Evolutionary conservation across 768 basidiomycete species (phyloP).

Genomic region (Tephrocybe rancida): DNA sequence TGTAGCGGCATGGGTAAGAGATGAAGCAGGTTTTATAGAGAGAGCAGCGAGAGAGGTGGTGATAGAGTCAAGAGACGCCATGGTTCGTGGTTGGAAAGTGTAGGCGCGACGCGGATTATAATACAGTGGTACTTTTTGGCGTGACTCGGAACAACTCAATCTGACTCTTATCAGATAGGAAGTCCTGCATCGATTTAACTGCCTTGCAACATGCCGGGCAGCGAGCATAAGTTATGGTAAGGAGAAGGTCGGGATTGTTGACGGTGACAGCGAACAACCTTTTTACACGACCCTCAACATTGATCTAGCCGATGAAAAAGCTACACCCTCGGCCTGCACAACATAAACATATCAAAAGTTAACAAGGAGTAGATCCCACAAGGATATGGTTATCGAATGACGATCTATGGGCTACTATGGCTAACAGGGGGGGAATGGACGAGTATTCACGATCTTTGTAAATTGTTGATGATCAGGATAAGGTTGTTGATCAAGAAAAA

Average conservation of each 20-base stretch:
- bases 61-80: constrained; percentile 39
- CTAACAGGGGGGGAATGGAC: background rate
- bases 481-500: no score
- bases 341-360: constrained; percentile 4
- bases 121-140: constrained; percentile 22
- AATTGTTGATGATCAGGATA: constrained; percentile 1
- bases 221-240: constrained; percentile 32
- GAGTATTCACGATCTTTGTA: background rate
- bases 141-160: constrained; percentile 39
- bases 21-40: constrained; percentile 54
- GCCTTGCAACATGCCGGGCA: constrained; percentile 30
- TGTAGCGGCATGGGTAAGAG: constrained; percentile 60
- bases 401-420: background rate
- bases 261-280: constrained; percentile 19
- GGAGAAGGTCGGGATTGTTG: constrained; percentile 11
- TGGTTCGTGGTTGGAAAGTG: constrained; percentile 22
- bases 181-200: constrained; percentile 30
- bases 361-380: background rate
- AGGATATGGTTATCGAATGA: background rate
- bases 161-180: constrained; percentile 40
- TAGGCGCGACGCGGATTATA: constrained; percentile 17
- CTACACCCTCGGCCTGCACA: background rate
- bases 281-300: constrained; percentile 16
- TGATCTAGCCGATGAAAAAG: constrained; percentile 21
- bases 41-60: constrained; percentile 49